Base-by-base conservation (phyloP, 805 yeast genomes). In the Candida sanyiensis region DNA sequence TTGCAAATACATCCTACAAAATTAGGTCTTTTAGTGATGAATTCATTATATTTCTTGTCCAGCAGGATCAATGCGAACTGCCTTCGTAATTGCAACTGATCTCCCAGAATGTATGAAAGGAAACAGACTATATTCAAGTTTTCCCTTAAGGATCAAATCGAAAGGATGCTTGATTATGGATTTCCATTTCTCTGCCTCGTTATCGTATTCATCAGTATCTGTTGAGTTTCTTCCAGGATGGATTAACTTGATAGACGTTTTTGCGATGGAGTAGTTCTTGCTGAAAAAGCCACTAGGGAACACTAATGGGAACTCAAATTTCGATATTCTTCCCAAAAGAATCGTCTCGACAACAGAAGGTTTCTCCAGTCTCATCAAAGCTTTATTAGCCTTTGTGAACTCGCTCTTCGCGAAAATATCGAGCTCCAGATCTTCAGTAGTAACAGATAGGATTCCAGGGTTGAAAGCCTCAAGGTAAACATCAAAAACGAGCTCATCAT, bases 401-500 rank as follows among this genome's bases (percentile, higher is more conserved):
- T 77, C 69, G 33, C 84, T 75, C 50, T 78, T 80, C 2, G 90
- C 97, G 66, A 90, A 90, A 3, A 90, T 67, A 57, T 90, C 97
- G 29, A 90, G 59, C 48, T 85, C 90, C 8, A 81, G 80, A 11
- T 77, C 75, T 29, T 67, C 65, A 2, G 89, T 67, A 2, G 66
- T 63, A 5, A 88, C 75, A 3, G 83, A 69, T 47, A 88, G 67
- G 61, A 89, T 73, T 0, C 97, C 96, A 0, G 96, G 96, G 57
- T 90, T 90, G 50, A 80, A 75, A 0, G 94, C 95, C 43, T 77
- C 82, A 17, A 87, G 75, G 3, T 75, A 73, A 50, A 90, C 63
- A 55, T 82, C 85, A 63, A 90, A 87, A 1, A 88, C 73, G 33
- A 90, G 64, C 55, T 87, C 97, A 52, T 88, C 95, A 46, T 80